These are phyloP conservation scores for Populus simonii DNA, from an alignment of 345 rosid genomes.

Conservation along the genomic window DNA sequence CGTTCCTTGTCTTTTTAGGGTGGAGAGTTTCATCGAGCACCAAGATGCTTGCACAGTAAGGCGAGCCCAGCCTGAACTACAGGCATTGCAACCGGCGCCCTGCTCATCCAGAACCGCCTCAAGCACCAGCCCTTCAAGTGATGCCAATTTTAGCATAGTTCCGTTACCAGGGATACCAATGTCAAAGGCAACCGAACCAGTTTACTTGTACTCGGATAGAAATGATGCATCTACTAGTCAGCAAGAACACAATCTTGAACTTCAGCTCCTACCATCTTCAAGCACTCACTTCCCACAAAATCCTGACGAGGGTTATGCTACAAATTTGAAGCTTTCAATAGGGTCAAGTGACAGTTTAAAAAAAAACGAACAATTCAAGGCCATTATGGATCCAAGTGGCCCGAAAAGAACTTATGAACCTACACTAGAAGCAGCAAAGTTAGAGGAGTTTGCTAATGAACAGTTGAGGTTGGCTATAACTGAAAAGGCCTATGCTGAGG, in stretches of 20 bases:
- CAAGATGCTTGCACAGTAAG: slow-evolving; percentile 69
- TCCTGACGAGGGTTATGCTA: slow-evolving; percentile 27
- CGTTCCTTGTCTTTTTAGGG: slow-evolving; percentile 37
- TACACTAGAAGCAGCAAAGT: slow-evolving; percentile 25
- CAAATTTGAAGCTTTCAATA: slow-evolving; percentile 66
- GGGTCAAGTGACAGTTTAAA: slow-evolving; percentile 31
- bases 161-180: slow-evolving; percentile 28
- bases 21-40: slow-evolving; percentile 85
- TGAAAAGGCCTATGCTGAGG: slow-evolving; percentile 68
- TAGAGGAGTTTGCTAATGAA: slow-evolving; percentile 51
- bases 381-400: slow-evolving; percentile 9
- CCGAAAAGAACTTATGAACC: slow-evolving; percentile 18
- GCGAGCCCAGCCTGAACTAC: slow-evolving; percentile 45
- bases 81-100: slow-evolving; percentile 35
- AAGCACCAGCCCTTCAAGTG: slow-evolving; percentile 69
- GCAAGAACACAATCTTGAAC: slow-evolving; percentile 56
- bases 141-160: slow-evolving; percentile 51
- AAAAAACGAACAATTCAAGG: slow-evolving; percentile 3
- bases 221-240: slow-evolving; percentile 22
- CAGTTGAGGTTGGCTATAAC: slow-evolving; percentile 56
- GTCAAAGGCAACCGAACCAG: slow-evolving; percentile 18
- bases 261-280: slow-evolving; percentile 60
- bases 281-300: slow-evolving; percentile 25
- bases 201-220: slow-evolving; percentile 21
- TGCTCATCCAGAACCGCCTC: slow-evolving; percentile 74